Percentiles rank a stretch among this genome's conserved stretches.
Conservation (phyloP, 1,139 yeast genomes). For the Hyphopichia khmerensis region DNA sequence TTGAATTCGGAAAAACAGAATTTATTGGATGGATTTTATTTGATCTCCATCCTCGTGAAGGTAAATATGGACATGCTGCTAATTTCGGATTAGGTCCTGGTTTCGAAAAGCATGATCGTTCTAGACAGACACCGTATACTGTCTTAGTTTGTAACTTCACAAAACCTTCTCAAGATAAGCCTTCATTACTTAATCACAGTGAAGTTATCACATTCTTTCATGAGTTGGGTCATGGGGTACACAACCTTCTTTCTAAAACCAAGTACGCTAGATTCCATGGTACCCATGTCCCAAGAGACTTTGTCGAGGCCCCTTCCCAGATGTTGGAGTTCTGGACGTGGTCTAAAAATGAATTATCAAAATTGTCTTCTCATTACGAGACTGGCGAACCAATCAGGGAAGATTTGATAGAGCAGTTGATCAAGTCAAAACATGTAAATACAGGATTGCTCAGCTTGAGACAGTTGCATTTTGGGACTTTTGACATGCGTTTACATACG, state of each 20-base stretch:
- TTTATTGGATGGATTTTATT: conserved; percentile 79
- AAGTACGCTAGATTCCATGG: conserved; percentile 70
- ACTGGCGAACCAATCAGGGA: conserved; percentile 60
- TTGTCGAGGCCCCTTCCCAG: conserved; percentile 89
- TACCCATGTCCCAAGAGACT: conserved; percentile 75
- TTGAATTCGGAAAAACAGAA: conserved; percentile 46
- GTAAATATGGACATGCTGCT: conserved; percentile 87
- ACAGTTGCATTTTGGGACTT: conserved; percentile 74
- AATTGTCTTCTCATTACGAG: conserved; percentile 65
- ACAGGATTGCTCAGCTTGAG: conserved; percentile 70
- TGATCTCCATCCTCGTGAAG: conserved; percentile 82
- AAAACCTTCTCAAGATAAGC: conserved; percentile 67
- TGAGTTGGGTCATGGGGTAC: conserved; percentile 88
- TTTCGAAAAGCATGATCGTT: conserved; percentile 44
- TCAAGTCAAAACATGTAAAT: conserved; percentile 70
- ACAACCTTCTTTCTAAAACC: conserved; percentile 68
- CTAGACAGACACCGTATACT: conserved; percentile 65
- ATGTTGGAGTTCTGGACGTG: conserved; percentile 90
- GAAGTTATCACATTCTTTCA: conserved; percentile 88
- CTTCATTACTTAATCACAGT: conserved; percentile 72
- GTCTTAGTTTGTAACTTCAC: conserved; percentile 85
- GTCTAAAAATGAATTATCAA: conserved; percentile 60
- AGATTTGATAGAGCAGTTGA: conserved; percentile 57
- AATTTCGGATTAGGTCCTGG: conserved; percentile 73
- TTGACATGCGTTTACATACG: conserved; percentile 73